Percentiles rank a stretch among this genome's conserved stretches.
phyloP scores from a whole-genome alignment of 768 basidiomycete species.

The Lactarius sanguifluus region DNA sequence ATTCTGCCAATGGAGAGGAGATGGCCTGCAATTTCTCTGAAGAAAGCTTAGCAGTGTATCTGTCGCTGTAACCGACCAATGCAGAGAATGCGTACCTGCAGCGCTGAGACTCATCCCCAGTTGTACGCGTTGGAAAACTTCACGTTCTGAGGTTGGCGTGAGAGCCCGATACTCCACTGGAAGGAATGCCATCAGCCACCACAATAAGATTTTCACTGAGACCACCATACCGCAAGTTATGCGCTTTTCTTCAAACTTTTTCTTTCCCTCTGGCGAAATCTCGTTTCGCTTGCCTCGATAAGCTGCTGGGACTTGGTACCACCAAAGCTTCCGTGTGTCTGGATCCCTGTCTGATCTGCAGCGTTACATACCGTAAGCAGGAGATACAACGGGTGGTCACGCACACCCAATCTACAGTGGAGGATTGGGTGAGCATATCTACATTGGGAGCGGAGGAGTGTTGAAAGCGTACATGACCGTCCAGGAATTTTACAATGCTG shows the following conservation, averaged over 20 bases:
- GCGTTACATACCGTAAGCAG: conserved; percentile 32
- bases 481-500: conserved; percentile 46
- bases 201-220: neutral
- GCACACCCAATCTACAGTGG: conserved; percentile 53
- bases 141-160: conserved; percentile 59
- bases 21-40: conserved; percentile 81
- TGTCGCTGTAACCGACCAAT: neutral
- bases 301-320: conserved; percentile 53
- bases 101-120: conserved; percentile 72
- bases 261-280: conserved; percentile 53
- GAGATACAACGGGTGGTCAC: conserved; percentile 29
- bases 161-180: conserved; percentile 65
- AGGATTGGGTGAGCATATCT: conserved; percentile 4
- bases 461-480: conserved; percentile 39
- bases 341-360: conserved; percentile 52
- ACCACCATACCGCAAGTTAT: conserved; percentile 60
- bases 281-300: conserved; percentile 47
- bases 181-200: neutral
- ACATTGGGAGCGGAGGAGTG: neutral
- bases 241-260: conserved; percentile 51
- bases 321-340: conserved; percentile 60
- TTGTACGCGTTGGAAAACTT: conserved; percentile 82
- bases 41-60: conserved; percentile 4
- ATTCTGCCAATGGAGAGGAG: conserved; percentile 65
- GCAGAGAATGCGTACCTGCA: conserved; percentile 49